Evolutionary conservation across 73 alveolate species (phyloP), one percentile per base, ranked within the genome.

Genomic region (Paramecium primaurelia): DNA sequence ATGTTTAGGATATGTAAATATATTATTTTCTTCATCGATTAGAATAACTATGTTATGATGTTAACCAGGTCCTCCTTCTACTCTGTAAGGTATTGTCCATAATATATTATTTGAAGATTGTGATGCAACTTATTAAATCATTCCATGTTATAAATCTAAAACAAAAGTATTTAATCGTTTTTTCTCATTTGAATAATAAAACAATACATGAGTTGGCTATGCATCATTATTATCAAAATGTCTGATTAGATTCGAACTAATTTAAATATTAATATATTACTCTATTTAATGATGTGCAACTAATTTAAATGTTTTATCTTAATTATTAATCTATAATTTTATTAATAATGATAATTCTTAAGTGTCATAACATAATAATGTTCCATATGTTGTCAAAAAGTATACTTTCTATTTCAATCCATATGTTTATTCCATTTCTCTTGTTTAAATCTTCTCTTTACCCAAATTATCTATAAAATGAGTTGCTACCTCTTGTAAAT

Each of bases 361-460:
- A 42, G 88, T 14, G 49, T 80, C 91, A 80, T 45, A 80, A 14
- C 91, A 42, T 45, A 80, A 45, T 44, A 80, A 42, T 11, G 75
- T 49, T 10, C 58, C 51, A 80, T 42, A 80, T 14, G 36, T 44
- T 22, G 91, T 80, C 38, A 80, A 80, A 47, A 45, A 80, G 49
- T 45, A 80, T 11, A 80, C 45, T 28, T 80, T 80, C 49, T 80
- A 80, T 80, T 44, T 80, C 37, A 80, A 80, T 49, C 91, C 91
- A 80, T 80, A 80, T 7, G 71, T 44, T 25, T 42, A 32, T 80
- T 80, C 91, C 44, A 80, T 80, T 47, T 80, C 91, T 11, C 32
- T 45, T 32, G 44, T 49, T 47, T 80, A 45, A 25, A 32, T 18
- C 25, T 9, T 45, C 34, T 40, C 58, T 44, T 47, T 80, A 49